phyloP scores from a whole-genome alignment of 2,329 filamentous ascomycete species.

The Clonostachys chloroleuca region DNA sequence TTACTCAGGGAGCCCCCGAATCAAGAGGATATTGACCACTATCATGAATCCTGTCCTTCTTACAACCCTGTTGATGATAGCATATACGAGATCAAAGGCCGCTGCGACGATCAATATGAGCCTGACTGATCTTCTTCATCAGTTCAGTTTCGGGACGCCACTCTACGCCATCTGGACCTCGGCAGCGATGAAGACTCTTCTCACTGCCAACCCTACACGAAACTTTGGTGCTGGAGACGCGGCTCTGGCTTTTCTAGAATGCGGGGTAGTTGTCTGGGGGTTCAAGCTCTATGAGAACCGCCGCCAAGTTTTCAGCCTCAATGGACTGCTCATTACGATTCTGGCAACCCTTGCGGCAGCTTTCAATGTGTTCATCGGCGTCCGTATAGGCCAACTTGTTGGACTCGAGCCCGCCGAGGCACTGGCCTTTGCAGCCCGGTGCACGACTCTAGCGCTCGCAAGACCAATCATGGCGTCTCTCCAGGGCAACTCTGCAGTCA shows the following conservation, averaged over 20 bases:
- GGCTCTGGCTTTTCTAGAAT: slow-evolving; percentile 42
- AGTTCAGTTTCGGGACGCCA: slow-evolving; percentile 25
- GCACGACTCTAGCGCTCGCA: slow-evolving; percentile 44
- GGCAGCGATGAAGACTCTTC: slow-evolving; percentile 1
- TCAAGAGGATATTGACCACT: slow-evolving; percentile 26
- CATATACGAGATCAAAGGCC: slow-evolving; percentile 34
- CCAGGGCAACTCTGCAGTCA: slow-evolving; percentile 38
- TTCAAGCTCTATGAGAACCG: slow-evolving; percentile 49
- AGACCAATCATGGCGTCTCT: slow-evolving; percentile 39
- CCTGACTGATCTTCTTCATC: slow-evolving; percentile 16
- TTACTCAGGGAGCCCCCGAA: slow-evolving; percentile 3
- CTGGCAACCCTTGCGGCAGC: slow-evolving; percentile 29
- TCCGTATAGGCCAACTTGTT: slow-evolving; percentile 25
- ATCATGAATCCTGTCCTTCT: slow-evolving; percentile 42
- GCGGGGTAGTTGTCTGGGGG: slow-evolving; percentile 47
- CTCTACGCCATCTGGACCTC: slow-evolving; percentile 27
- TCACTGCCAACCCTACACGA: slow-evolving; percentile 7
- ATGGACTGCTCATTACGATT: slow-evolving; percentile 30
- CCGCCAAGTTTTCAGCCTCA: slow-evolving; percentile 34
- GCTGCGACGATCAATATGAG: slow-evolving; percentile 10
- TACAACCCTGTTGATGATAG: slow-evolving; percentile 37
- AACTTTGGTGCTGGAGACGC: slow-evolving; percentile 43
- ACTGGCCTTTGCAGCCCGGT: slow-evolving; percentile 43
- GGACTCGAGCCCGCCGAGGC: slow-evolving; percentile 26
- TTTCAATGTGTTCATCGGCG: slow-evolving; percentile 35